Conservation (phyloP, 768 basidiomycete species). For the Suillus clintonianus region DNA sequence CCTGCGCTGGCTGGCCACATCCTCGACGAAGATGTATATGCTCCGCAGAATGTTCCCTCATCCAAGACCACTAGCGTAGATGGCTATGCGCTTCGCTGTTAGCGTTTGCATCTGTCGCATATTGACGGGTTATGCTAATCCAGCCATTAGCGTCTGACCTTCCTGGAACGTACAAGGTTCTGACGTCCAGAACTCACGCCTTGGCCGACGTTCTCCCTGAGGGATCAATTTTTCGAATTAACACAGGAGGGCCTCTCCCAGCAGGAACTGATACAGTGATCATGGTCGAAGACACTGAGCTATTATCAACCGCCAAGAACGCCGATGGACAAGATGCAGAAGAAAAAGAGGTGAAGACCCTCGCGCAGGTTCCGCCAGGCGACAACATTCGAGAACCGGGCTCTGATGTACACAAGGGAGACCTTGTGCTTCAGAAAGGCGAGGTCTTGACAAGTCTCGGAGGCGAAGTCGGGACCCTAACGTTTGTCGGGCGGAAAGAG, state of each 20-base stretch:
- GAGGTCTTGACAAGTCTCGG: conserved; percentile 65
- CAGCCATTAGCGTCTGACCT: conserved; percentile 54
- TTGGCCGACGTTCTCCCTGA: conserved; percentile 40
- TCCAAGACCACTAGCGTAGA: conserved; percentile 81
- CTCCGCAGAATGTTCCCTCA: conserved; percentile 63
- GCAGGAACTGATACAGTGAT: conserved; percentile 75
- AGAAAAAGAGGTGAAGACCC: conserved; percentile 69
- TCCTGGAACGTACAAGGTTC: conserved; percentile 66
- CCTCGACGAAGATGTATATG: conserved; percentile 74
- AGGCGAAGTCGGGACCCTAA: conserved; percentile 82
- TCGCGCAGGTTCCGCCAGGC: conserved; percentile 57
- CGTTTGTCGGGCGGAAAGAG: conserved; percentile 74
- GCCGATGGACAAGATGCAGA: conserved; percentile 49
- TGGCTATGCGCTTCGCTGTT: conserved; percentile 82
- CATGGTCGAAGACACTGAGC: conserved; percentile 91
- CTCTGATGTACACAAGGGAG: conserved; percentile 70
- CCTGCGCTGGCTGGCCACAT: conserved; percentile 63
- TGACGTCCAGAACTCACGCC: conserved; percentile 51
- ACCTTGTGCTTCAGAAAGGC: conserved; percentile 63
- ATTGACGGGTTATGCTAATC: not conserved
- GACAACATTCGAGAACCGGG: conserved; percentile 79
- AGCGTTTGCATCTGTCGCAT: conserved; percentile 14
- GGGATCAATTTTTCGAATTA: conserved; percentile 62
- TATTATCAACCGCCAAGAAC: conserved; percentile 54
- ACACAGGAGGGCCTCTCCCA: conserved; percentile 85